These are phyloP conservation scores for Pachyrhizus erosus DNA, from an alignment of 306 rosid genomes.

Conservation along the genomic window DNA sequence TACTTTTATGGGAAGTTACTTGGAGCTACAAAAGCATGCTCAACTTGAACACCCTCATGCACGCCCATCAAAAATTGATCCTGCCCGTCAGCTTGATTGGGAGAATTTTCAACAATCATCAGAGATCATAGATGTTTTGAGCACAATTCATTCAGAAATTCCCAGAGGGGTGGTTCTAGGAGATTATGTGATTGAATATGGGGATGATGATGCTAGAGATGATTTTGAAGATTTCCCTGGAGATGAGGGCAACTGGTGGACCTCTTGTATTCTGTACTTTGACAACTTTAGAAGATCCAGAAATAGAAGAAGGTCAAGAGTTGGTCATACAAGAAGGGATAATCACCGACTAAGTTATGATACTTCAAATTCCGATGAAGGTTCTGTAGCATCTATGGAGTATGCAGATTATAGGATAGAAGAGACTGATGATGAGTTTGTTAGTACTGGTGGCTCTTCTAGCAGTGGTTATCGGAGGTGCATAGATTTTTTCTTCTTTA, in stretches of 20 bases:
- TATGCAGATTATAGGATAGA: slow-evolving; percentile 71
- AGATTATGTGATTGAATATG: slow-evolving; percentile 96
- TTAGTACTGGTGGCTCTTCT: slow-evolving; percentile 63
- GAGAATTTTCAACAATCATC: slow-evolving; percentile 97
- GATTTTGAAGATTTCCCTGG: slow-evolving; percentile 92
- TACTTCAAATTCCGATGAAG: slow-evolving; percentile 81
- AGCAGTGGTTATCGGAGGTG: slow-evolving; percentile 79
- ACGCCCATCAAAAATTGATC: slow-evolving; percentile 89
- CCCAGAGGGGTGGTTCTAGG: slow-evolving; percentile 93
- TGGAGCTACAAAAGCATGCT: slow-evolving; percentile 83
- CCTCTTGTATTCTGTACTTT: slow-evolving; percentile 88
- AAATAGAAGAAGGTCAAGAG: slow-evolving; percentile 85
- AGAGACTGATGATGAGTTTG: slow-evolving; percentile 77
- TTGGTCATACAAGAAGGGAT: slow-evolving; percentile 69
- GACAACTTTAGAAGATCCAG: slow-evolving; percentile 89
- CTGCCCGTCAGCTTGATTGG: slow-evolving; percentile 96
- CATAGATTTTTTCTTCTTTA: slow-evolving; percentile 22
- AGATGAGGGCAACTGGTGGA: slow-evolving; percentile 95
- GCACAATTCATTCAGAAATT: slow-evolving; percentile 94
- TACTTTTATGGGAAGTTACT: slow-evolving; percentile 73
- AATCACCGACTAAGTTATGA: slow-evolving; percentile 76
- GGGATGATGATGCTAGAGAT: slow-evolving; percentile 79
- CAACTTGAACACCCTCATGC: slow-evolving; percentile 87
- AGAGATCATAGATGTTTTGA: slow-evolving; percentile 93
- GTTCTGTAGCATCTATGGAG: slow-evolving; percentile 80